These are phyloP conservation scores for Aquilaria sinensis DNA, from an alignment of 345 rosid genomes.

Conservation along the genomic window DNA sequence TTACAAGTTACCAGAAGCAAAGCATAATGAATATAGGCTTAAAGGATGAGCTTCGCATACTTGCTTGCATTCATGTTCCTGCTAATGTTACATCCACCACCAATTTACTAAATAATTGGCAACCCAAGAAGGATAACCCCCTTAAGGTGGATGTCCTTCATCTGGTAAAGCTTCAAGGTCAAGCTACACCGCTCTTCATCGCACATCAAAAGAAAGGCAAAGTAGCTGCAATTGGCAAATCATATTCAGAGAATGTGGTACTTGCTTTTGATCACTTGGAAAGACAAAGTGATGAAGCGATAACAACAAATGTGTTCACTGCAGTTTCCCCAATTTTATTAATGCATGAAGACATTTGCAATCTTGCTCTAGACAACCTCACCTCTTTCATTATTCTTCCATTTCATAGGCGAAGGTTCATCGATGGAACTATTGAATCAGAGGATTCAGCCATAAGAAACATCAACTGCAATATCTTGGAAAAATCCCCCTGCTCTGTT, in stretches of 20 bases:
- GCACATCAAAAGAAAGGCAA: conserved; percentile 9
- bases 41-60: background rate
- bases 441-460: conserved; percentile 20
- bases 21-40: too few species aligned
- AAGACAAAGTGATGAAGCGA: background rate
- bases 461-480: conserved; percentile 28
- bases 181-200: conserved; percentile 14
- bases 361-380: conserved; percentile 29
- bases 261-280: conserved; percentile 17
- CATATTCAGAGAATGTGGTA: conserved; percentile 17
- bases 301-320: conserved; percentile 19
- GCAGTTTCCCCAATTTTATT: conserved; percentile 24
- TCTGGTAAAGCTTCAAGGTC: conserved; percentile 12
- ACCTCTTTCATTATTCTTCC: conserved; percentile 35
- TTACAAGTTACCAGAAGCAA: too few species aligned
- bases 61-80: conserved; percentile 17
- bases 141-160: conserved; percentile 16
- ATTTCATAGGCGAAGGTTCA: conserved; percentile 28
- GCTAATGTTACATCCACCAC: conserved; percentile 6
- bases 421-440: conserved; percentile 27
- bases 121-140: background rate
- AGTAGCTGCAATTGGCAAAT: background rate
- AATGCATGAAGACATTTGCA: conserved; percentile 40
- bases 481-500: conserved; percentile 36
- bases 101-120: background rate